Base-by-base conservation (phyloP, 129 eudicot species). In the Tagetes patula region DNA sequence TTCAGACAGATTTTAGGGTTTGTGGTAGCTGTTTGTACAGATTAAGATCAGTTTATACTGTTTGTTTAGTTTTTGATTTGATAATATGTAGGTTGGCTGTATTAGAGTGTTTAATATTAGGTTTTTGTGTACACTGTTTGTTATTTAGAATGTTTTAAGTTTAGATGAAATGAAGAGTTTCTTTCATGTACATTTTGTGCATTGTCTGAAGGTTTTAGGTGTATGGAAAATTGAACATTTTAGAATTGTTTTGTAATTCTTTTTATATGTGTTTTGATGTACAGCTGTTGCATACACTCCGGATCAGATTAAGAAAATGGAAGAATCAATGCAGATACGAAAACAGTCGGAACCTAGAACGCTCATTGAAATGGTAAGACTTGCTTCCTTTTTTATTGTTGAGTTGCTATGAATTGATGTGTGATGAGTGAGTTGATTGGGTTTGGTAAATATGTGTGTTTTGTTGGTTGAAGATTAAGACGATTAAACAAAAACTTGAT, bases 261-360 rank as follows among this genome's bases (percentile, higher is more conserved):
- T 33, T 36, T 68, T 1, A 3, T 43, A 14, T 60, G 55, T 48
- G 59, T 68, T 72, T 11, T 42, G 13, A 33, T 72, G 20, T 75
- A 50, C 69, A 71, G 99, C 82, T 65, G 85, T 70, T 75, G 77
- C 70, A 69, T 90, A 95, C 79, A 81, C 89, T 7, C 84, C 89
- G 34, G 88, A 85, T 75, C 97, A 95, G 75, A 83, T 88, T 66
- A 86, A 53, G 80, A 90, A 64, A 68, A 95, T 90, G 97, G 96
- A 95, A 88, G 99, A 95, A 54, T 83, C 97, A 6, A 88, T 83
- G 81, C 75, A 74, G 63, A 86, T 95, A 73, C 84, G 97, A 7
- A 90, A 82, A 74, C 87, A 80, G 64, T 78, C 91, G 45, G 89
- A 90, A 83, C 99, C 99, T 54, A 70, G 72, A 58, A 86, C 88